Evolutionary conservation across 768 basidiomycete genomes (phyloP).

Genomic region (Boletus speciosus): DNA sequence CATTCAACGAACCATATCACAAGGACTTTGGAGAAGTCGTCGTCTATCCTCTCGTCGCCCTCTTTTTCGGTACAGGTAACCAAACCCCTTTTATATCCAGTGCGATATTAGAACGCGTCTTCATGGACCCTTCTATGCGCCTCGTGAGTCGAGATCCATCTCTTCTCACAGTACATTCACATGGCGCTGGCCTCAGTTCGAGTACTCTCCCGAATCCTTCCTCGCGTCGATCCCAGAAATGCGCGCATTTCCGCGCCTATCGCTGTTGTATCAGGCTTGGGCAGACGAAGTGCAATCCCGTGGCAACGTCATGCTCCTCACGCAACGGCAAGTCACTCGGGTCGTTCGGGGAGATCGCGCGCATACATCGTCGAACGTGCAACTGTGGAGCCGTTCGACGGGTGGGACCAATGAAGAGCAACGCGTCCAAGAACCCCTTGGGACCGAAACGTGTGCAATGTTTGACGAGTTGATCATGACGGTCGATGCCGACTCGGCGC

Average conservation of each 20-base stretch:
- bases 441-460: background rate
- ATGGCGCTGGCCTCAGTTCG: background rate
- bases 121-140: background rate
- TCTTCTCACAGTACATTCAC: background rate
- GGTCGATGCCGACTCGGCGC: constrained; percentile 7
- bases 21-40: constrained; percentile 4
- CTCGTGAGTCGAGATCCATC: background rate
- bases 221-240: constrained; percentile 10
- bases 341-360: background rate
- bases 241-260: constrained; percentile 5
- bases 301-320: background rate
- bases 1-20: background rate
- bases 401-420: background rate
- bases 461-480: constrained; percentile 7
- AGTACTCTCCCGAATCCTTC: constrained; percentile 7
- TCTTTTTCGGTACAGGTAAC: constrained; percentile 4
- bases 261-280: background rate
- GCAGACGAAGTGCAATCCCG: constrained; percentile 1
- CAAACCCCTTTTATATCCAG: background rate
- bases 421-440: background rate
- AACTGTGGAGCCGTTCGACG: background rate
- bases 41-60: constrained; percentile 1
- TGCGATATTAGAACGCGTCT: background rate
- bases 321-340: background rate
- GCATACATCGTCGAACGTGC: background rate